phyloP scores from a whole-genome alignment of 1,139 yeast genomes.

The Lodderomyces elongisporus region DNA sequence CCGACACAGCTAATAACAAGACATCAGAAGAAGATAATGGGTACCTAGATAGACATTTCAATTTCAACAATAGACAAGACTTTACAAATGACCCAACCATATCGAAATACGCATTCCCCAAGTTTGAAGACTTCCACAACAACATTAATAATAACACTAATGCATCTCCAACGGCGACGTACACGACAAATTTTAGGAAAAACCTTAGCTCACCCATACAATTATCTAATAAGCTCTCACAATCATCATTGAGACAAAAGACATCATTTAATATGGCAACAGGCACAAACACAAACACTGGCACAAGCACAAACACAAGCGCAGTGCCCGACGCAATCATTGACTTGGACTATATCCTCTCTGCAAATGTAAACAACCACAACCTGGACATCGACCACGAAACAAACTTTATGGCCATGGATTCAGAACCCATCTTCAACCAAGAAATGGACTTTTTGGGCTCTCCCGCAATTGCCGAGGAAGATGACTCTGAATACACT shows the following conservation, averaged over 20 bases:
- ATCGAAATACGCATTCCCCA: constrained; percentile 29
- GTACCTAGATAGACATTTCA: constrained; percentile 22
- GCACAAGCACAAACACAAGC: constrained; percentile 1
- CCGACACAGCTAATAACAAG: too few species aligned
- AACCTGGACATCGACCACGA: too few species aligned
- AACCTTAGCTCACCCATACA: constrained; percentile 34
- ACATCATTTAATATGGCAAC: background rate
- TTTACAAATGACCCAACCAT: constrained; percentile 21
- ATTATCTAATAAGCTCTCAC: constrained; percentile 12
- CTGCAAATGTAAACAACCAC: constrained; percentile 33
- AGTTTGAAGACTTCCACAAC: background rate
- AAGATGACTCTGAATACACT: constrained; percentile 23
- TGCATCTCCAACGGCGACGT: too few species aligned
- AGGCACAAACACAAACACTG: too few species aligned
- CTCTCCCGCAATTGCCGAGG: constrained; percentile 26
- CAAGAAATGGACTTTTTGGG: constrained; percentile 32
- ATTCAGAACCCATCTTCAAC: constrained; percentile 12
- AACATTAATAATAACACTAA: too few species aligned
- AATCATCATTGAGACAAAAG: constrained; percentile 6
- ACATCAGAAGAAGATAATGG: too few species aligned
- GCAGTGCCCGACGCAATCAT: constrained; percentile 60
- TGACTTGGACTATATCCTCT: constrained; percentile 56
- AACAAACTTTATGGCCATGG: constrained; percentile 1
- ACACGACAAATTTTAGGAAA: constrained; percentile 1
- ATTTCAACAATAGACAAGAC: constrained; percentile 35